A percentile compares a stretch with the other conserved stretches of the same genome.
Conservation (phyloP, 116 monocot genomes). For the Iris pallida region DNA sequence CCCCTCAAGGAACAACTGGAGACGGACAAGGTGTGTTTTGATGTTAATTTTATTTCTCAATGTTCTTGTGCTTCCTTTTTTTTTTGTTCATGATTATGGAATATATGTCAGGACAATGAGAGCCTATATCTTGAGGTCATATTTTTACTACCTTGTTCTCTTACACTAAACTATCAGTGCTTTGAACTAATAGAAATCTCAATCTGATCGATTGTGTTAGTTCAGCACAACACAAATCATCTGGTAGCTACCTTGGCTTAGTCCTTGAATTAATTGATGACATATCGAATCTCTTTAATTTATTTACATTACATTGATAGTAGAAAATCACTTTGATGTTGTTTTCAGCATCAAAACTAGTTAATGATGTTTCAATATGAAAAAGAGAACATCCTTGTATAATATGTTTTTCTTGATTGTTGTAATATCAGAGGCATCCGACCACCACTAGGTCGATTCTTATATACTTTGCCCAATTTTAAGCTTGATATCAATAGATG, state of each 20-base stretch:
- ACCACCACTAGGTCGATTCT: no score
- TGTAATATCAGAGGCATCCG: not conserved
- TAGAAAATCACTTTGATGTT: no score
- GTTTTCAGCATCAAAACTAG: not conserved
- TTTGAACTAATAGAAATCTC: not conserved
- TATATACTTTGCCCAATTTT: no score
- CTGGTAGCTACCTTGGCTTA: not conserved
- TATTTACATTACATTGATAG: no score
- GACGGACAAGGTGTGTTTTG: no score
- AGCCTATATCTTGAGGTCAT: slow-evolving; percentile 6
- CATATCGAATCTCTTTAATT: not conserved
- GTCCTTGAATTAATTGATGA: not conserved
- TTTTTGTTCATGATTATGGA: no score
- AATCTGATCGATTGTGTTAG: not conserved
- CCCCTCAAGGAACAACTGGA: no score
- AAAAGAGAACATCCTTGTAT: not conserved
- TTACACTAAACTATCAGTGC: not conserved
- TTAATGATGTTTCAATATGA: not conserved
- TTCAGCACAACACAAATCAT: not conserved
- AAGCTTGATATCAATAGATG: no score
- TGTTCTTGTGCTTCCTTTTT: no score
- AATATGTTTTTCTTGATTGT: not conserved
- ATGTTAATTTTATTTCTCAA: no score
- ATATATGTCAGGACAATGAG: no score
- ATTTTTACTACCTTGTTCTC: not conserved